These are phyloP conservation scores for Fusarium sp. DNA, from an alignment of 2,329 filamentous ascomycete species.

Conservation along the genomic window DNA sequence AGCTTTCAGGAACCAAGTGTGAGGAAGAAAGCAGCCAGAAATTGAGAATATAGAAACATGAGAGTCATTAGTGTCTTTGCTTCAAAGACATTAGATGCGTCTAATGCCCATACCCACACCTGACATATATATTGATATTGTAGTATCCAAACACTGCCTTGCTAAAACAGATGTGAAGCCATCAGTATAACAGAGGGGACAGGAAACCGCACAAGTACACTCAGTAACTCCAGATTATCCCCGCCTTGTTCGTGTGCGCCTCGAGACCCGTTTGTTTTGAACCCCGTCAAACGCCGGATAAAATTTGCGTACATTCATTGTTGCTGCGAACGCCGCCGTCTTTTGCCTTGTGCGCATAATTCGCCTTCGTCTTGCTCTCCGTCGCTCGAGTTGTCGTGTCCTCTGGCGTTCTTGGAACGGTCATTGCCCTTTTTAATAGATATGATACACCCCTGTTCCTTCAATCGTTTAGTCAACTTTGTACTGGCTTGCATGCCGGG, in stretches of 20 bases:
- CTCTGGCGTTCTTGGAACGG: constrained; percentile 56
- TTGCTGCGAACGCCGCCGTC: constrained; percentile 35
- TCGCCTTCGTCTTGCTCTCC: constrained; percentile 54
- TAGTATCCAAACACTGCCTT: constrained; percentile 16
- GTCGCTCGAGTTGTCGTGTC: constrained; percentile 58
- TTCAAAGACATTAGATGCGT: neutral
- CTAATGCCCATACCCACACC: neutral
- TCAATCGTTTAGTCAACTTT: constrained; percentile 76
- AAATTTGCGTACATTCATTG: constrained; percentile 18
- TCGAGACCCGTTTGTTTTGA: constrained; percentile 10
- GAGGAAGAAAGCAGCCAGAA: neutral
- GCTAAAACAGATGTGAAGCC: constrained; percentile 20
- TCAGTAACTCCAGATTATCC: constrained; percentile 16
- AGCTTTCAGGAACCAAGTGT: neutral
- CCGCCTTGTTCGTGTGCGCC: constrained; percentile 26
- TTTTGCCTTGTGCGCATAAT: constrained; percentile 36
- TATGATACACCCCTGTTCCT: constrained; percentile 83
- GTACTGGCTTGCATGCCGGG: constrained; percentile 85
- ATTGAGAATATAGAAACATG: neutral
- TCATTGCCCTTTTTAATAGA: constrained; percentile 89
- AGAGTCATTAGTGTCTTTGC: neutral
- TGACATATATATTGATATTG: constrained; percentile 11
- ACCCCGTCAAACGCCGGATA: constrained; percentile 33
- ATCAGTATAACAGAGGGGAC: constrained; percentile 33
- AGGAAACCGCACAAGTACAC: constrained; percentile 1